Base-by-base conservation (phyloP, 2,329 filamentous ascomycete genomes). In the Fusarium coicis region DNA sequence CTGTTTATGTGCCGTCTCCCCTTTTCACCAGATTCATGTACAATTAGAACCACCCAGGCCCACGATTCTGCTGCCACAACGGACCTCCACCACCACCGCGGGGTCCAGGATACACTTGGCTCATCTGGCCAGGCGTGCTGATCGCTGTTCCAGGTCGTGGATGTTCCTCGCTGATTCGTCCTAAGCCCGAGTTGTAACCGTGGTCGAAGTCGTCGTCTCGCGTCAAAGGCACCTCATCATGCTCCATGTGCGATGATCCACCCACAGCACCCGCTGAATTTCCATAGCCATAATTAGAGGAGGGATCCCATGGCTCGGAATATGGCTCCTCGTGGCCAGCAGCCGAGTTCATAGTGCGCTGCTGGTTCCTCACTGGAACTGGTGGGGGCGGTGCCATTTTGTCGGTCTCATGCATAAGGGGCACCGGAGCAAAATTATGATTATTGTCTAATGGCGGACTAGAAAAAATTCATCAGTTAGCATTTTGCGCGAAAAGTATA, bases 11-110 rank as follows among this genome's bases (percentile, higher is more conserved):
- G 44, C 42, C 16, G 28, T 56, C 59, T 44, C n/a, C 44, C 42
- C 43, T 43, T 47, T 66, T 57, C 32, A 43, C 63, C 52, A 46
- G 32, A 59, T 49, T 62, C 63, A 53, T 72, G 16, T 60, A 56
- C 30, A 47, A 86, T 86, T 66, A 77, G 85, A 88, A 57, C 76
- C 86, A 81, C 70, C 81, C 83, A 68, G 84, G 84, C 61, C 83
- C 82, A 63, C 86, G 81, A 57, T 87, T 87, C 79, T 89, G 87
- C 79, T 89, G 87, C 87, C 87, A 89, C 42, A 89, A 78, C 10
- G 86, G 86, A 46, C 85, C 79, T 30, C 82, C 79, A 5, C 80
- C 80, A 10, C 72, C 71, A 34, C 78, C 68, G 28, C 72, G 76
- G 32, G 75, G 76, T 21, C 74, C 70, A 26, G 74, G 70, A 71